Conservation (phyloP, 1,139 yeast species). For the Zygosaccharomyces pseudobailii region DNA sequence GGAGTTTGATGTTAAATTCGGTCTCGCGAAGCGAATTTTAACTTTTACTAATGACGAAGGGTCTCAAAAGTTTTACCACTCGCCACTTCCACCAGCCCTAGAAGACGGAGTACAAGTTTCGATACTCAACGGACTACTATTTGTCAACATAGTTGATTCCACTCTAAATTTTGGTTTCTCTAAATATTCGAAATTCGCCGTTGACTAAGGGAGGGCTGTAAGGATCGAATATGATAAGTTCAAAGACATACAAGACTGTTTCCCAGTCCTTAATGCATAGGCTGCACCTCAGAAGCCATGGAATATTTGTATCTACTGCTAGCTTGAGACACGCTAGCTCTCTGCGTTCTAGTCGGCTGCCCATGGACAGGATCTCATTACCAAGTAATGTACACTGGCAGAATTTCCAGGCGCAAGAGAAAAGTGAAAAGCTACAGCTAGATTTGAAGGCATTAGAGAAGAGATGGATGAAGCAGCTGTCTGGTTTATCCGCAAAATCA, state of each 20-base stretch:
- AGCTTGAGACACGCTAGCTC: conserved; percentile 13
- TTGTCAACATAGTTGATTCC: background rate
- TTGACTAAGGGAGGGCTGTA: background rate
- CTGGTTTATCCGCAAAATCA: conserved; percentile 1
- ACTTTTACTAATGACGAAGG: conserved; percentile 4
- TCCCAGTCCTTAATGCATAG: conserved; percentile 1
- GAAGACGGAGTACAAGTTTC: background rate
- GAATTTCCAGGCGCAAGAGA: conserved; percentile 15
- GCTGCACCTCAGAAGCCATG: background rate
- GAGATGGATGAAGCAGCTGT: conserved; percentile 13
- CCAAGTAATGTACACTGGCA: conserved; percentile 17
- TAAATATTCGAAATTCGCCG: background rate
- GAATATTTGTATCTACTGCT: background rate
- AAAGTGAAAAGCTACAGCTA: conserved; percentile 8
- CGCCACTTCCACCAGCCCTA: background rate
- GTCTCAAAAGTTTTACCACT: conserved; percentile 1
- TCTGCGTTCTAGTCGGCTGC: background rate
- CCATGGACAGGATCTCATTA: conserved; percentile 2
- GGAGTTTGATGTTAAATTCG: background rate
- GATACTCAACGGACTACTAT: background rate
- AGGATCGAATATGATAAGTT: background rate
- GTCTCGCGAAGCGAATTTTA: conserved; percentile 3
- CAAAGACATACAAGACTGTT: background rate
- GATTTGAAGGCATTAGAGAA: conserved; percentile 17
- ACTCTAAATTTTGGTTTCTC: background rate